Evolutionary conservation across 768 basidiomycete genomes (phyloP), one percentile per base, ranked within the genome.

Genomic region (Piloderma croceum): DNA sequence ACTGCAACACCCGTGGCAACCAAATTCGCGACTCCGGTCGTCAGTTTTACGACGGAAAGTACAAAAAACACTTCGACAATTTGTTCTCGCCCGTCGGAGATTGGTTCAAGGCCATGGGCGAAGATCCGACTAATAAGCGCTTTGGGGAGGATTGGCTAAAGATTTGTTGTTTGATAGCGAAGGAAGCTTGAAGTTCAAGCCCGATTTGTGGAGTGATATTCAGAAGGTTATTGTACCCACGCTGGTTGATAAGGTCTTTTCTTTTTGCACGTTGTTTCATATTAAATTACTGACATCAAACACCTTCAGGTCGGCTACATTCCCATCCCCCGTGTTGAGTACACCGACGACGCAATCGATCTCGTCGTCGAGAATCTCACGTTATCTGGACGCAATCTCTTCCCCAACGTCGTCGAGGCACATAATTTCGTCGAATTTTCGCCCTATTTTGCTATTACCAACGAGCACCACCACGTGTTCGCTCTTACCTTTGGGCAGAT

Each of bases 311-410:
- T 84, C 36, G 83, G 83, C 17, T 84, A 89, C 52, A 57, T 93
- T 40, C 91, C 91, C 5, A 93, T 98, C 48, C 94, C 94, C 0
- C 83, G 91, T 24, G 79, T 92, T 57, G 93, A 96, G 62, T 98
- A 96, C 65, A 83, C 85, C 24, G 90, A 94, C 61, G 83, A 90
- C 38, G 56, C 71, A 6, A 64, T 93, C 45, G 93, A 96, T 51
- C 74, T 96, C 32, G 88, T 94, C 43, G 79, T 97, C 47, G 94
- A 97, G 71, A 97, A 94, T 60, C 74, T 97, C 24, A 85, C 87
- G 1, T 71, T 93, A 13, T 81, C 87, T 45, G 90, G 90, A 7
- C 77, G 81, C 31, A 94, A 97, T 64, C 64, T 99, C 3, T 83
- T 93, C 73, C 92, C 92, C 1, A 90, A 85, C 52, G 55, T 84